phyloP scores from a whole-genome alignment of 1,284 basidiomycete species.

The Anthracocystis setariae region DNA sequence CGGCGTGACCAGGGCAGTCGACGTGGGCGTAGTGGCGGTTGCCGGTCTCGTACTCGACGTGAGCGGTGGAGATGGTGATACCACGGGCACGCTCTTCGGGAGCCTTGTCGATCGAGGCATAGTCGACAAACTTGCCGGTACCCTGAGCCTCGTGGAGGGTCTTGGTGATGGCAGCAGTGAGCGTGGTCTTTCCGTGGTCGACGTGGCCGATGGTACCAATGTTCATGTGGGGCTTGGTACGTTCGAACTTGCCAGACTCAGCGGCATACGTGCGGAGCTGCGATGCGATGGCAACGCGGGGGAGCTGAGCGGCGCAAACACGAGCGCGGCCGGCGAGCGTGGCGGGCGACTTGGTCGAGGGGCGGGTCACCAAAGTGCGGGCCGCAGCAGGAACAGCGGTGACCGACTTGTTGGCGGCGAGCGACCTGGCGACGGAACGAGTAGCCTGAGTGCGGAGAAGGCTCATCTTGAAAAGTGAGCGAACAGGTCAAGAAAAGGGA shows the following conservation, averaged over 20 bases:
- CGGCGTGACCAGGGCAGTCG: conserved; percentile 83
- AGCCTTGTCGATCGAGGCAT: conserved; percentile 98
- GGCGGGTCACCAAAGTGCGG: conserved; percentile 37
- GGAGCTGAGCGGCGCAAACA: conserved; percentile 35
- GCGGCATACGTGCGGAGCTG: conserved; percentile 70
- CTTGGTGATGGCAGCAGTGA: conserved; percentile 98
- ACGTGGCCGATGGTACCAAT: conserved; percentile 70
- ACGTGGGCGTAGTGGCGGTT: conserved; percentile 97
- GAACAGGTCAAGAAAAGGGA: conserved; percentile 28
- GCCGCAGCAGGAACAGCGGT: conserved; percentile 34
- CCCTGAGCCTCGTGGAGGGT: conserved; percentile 82
- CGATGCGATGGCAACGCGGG: conserved; percentile 43
- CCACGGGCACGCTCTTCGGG: conserved; percentile 99
- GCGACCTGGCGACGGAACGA: conserved; percentile 43
- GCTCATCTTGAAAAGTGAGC: conserved; percentile 34
- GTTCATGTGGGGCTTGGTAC: conserved; percentile 92
- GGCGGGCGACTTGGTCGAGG: conserved; percentile 32
- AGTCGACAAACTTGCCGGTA: conserved; percentile 92
- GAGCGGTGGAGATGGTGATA: conserved; percentile 88
- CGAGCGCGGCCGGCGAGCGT: conserved; percentile 39
- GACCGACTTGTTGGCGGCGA: conserved; percentile 36
- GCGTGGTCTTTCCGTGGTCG: conserved; percentile 78
- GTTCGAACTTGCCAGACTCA: conserved; percentile 80
- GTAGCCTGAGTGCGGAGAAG: conserved; percentile 51
- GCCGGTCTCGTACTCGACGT: conserved; percentile 95